These are phyloP conservation scores for Euphrasia arctica DNA, from an alignment of 305 asterid genomes.

Conservation along the genomic window DNA sequence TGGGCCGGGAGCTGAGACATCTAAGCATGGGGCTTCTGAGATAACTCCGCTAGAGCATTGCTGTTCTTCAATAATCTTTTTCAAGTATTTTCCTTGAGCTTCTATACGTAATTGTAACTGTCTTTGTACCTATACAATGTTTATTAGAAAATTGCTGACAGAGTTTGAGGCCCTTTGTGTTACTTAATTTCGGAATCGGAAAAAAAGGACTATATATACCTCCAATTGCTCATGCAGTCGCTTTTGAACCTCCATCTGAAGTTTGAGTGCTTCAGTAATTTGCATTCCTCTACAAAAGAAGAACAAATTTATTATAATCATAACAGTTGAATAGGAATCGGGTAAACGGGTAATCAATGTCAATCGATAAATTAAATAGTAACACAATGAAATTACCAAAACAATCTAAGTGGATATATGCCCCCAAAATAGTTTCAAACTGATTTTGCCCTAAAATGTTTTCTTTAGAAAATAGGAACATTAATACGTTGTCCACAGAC, in stretches of 20 bases:
- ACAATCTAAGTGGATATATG: neutral
- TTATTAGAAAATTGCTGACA: slow-evolving; percentile 6
- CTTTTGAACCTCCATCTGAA: slow-evolving; percentile 99
- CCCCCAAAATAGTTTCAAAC: too few relatives aligned
- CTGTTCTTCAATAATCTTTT: slow-evolving; percentile 95
- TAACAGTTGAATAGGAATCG: slow-evolving; percentile 1
- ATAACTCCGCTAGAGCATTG: slow-evolving; percentile 79
- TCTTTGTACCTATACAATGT: slow-evolving; percentile 69
- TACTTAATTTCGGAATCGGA: slow-evolving; percentile 6
- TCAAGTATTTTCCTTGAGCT: slow-evolving; percentile 96
- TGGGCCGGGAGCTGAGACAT: slow-evolving; percentile 20
- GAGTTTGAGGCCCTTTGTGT: neutral
- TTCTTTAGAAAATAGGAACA: neutral
- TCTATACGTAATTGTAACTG: slow-evolving; percentile 94
- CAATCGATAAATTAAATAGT: too few relatives aligned
- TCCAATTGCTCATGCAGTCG: slow-evolving; percentile 96
- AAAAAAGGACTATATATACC: slow-evolving; percentile 39
- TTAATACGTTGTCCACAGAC: neutral
- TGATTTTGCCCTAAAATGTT: too few relatives aligned
- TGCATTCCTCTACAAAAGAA: slow-evolving; percentile 73
- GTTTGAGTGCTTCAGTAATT: slow-evolving; percentile 90
- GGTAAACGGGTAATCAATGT: too few relatives aligned
- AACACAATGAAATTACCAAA: slow-evolving; percentile 21
- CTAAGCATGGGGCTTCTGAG: slow-evolving; percentile 53
- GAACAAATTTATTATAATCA: slow-evolving; percentile 13